Percentiles rank a stretch among this genome's conserved stretches.
phyloP scores from a whole-genome alignment of 192 early-diverging fungal species.

The Coemansia sp. region DNA sequence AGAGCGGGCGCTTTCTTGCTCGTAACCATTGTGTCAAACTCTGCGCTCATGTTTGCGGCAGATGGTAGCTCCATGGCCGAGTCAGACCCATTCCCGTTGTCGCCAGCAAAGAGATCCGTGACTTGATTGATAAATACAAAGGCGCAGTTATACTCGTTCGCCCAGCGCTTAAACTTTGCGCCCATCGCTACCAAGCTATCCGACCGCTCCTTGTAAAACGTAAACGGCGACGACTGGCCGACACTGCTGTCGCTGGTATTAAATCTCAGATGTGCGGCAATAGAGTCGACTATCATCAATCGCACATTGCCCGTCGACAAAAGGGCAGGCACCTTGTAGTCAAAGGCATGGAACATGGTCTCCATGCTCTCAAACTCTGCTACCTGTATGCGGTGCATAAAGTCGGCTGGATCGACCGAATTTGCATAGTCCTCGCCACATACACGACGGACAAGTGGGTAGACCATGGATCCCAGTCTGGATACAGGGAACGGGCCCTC shows the following conservation, averaged over 20 bases:
- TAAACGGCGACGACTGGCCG: neutral
- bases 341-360: slow-evolving; percentile 71
- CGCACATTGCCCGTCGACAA: slow-evolving; percentile 58
- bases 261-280: slow-evolving; percentile 70
- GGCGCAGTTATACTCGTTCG: slow-evolving; percentile 63
- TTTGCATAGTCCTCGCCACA: slow-evolving; percentile 13
- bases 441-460: slow-evolving; percentile 16
- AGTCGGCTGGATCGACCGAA: slow-evolving; percentile 7
- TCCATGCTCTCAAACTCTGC: slow-evolving; percentile 70
- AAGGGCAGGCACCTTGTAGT: slow-evolving; percentile 74
- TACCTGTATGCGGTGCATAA: slow-evolving; percentile 64
- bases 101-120: slow-evolving; percentile 47
- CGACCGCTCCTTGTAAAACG: slow-evolving; percentile 53
- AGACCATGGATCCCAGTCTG: slow-evolving; percentile 61
- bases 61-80: slow-evolving; percentile 23
- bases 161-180: slow-evolving; percentile 63
- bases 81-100: slow-evolving; percentile 1
- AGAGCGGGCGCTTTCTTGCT: slow-evolving; percentile 66
- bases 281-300: slow-evolving; percentile 87
- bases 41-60: slow-evolving; percentile 10
- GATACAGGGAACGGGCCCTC: slow-evolving; percentile 71
- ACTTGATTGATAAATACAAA: slow-evolving; percentile 89
- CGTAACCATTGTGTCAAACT: slow-evolving; percentile 5
- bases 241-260: slow-evolving; percentile 11
- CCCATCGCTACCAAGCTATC: slow-evolving; percentile 64